Evolutionary conservation across 176 grass and related monocot genomes (phyloP).

Genomic region (Aegilops longissima): DNA sequence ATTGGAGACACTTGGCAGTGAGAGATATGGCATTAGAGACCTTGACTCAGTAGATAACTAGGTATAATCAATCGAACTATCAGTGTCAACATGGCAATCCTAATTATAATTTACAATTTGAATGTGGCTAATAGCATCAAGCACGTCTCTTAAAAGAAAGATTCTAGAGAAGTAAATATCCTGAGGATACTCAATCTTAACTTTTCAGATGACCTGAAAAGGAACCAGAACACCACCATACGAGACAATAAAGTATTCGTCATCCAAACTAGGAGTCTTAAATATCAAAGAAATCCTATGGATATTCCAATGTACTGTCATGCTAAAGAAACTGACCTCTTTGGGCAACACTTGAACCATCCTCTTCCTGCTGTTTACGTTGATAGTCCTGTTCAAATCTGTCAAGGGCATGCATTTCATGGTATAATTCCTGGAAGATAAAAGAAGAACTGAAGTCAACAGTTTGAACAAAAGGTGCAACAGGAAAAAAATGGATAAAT

Average conservation of each 20-base stretch:
- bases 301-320: slow-evolving; percentile 18
- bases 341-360: slow-evolving; percentile 54
- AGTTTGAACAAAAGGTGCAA: slow-evolving; percentile 24
- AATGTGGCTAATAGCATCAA: slow-evolving; percentile 8
- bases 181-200: slow-evolving; percentile 11
- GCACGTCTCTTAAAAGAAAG: background rate
- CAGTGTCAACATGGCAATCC: background rate
- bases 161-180: slow-evolving; percentile 23
- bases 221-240: slow-evolving; percentile 11
- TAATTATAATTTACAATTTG: background rate
- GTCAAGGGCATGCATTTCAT: slow-evolving; percentile 97
- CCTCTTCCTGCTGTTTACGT: slow-evolving; percentile 85
- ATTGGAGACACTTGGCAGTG: background rate
- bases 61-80: slow-evolving; percentile 1
- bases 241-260: background rate
- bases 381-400: slow-evolving; percentile 91
- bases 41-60: background rate
- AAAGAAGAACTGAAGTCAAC: slow-evolving; percentile 4
- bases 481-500: background rate
- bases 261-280: background rate
- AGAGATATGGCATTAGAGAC: slow-evolving; percentile 30
- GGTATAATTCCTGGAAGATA: slow-evolving; percentile 88
- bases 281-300: slow-evolving; percentile 9
- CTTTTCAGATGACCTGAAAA: background rate
- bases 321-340: slow-evolving; percentile 62